Evolutionary conservation across 305 asterid genomes (phyloP).

Genomic region (Nicotiana rustica): DNA sequence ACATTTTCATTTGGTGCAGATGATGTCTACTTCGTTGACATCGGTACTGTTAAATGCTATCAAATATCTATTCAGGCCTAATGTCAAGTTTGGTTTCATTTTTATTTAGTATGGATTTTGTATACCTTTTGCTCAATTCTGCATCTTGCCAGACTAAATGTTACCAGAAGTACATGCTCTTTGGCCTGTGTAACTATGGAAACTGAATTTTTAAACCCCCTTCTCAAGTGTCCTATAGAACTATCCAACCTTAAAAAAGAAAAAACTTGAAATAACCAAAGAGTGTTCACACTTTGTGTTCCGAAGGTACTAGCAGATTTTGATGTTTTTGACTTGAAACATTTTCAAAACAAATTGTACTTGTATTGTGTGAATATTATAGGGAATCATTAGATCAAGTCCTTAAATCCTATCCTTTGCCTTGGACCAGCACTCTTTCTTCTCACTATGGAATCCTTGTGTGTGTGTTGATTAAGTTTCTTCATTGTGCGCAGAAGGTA

Average conservation of each 20-base stretch:
- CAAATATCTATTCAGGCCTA: not conserved
- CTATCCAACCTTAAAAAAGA: not conserved
- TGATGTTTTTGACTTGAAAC: not conserved
- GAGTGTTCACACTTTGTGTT: not conserved
- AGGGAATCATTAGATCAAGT: not conserved
- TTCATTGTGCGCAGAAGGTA: conserved; percentile 66
- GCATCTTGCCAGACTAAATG: not conserved
- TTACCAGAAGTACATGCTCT: not conserved
- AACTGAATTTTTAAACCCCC: not conserved
- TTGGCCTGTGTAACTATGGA: too few species aligned
- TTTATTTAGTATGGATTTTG: not conserved
- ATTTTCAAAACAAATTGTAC: not conserved
- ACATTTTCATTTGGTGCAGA: not conserved
- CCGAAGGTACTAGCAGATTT: not conserved
- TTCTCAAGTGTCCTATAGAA: not conserved
- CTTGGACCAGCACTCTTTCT: not conserved
- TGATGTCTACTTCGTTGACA: not conserved
- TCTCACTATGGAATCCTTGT: not conserved
- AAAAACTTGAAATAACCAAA: not conserved
- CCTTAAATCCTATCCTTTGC: not conserved
- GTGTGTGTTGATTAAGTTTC: conserved; percentile 1
- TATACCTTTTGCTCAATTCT: not conserved
- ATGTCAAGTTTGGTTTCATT: not conserved
- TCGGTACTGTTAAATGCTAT: not conserved
- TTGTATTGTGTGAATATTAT: not conserved